Evolutionary conservation across 2,329 filamentous ascomycete species (phyloP).

Genomic region (Trichoderma simmonsii): DNA sequence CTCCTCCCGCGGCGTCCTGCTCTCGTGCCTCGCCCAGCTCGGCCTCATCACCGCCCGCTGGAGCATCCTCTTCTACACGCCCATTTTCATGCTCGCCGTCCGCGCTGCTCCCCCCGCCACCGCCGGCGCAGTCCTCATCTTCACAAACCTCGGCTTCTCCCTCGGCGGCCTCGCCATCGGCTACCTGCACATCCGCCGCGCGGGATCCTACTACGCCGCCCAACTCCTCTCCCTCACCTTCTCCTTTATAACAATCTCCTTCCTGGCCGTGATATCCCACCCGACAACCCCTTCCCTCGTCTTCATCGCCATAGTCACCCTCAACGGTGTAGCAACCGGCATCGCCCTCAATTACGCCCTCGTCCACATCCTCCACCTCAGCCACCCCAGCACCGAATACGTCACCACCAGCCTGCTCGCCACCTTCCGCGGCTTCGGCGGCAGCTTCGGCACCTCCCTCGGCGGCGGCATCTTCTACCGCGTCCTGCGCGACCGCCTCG

Average conservation of each 20-base stretch:
- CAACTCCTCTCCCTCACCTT: conserved; percentile 57
- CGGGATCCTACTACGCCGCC: conserved; percentile 69
- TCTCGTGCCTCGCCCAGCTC: conserved; percentile 72
- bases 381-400: conserved; percentile 63
- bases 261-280: conserved; percentile 50
- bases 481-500: conserved; percentile 53
- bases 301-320: conserved; percentile 61
- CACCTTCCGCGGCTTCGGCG: conserved; percentile 79
- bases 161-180: conserved; percentile 70
- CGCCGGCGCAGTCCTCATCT: conserved; percentile 73
- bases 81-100: conserved; percentile 75
- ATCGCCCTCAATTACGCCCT: conserved; percentile 76
- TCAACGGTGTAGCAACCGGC: conserved; percentile 71
- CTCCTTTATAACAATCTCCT: conserved; percentile 59
- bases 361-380: conserved; percentile 74
- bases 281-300: conserved; percentile 37
- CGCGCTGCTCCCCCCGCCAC: conserved; percentile 65
- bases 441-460: conserved; percentile 75
- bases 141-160: conserved; percentile 78
- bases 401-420: conserved; percentile 72
- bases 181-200: conserved; percentile 69
- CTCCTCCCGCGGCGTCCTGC: conserved; percentile 64
- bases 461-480: conserved; percentile 73
- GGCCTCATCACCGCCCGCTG: conserved; percentile 79
- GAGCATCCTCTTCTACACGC: conserved; percentile 76